These are phyloP conservation scores for Mayamaea pseudoterrestris DNA, from an alignment of 108 stramenopile species.

Conservation along the genomic window DNA sequence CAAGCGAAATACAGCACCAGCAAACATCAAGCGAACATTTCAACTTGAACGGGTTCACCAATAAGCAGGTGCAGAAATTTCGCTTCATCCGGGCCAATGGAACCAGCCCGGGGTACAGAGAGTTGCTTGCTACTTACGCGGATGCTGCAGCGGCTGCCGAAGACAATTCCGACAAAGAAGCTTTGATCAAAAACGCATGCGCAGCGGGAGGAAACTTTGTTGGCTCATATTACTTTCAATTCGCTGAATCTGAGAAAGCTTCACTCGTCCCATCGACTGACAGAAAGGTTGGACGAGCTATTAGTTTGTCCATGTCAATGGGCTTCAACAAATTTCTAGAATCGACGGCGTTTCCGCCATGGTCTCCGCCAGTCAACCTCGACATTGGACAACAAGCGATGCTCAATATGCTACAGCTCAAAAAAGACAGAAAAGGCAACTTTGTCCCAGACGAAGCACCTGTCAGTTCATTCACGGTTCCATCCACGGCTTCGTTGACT, in stretches of 20 bases:
- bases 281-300: neutral
- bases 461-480: neutral
- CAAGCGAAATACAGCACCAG: slow-evolving; percentile 1
- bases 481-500: neutral
- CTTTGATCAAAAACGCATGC: slow-evolving; percentile 33
- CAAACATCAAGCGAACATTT: neutral
- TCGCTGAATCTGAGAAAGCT: neutral
- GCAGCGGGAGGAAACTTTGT: slow-evolving; percentile 29
- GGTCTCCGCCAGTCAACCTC: slow-evolving; percentile 42
- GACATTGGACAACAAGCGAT: slow-evolving; percentile 15
- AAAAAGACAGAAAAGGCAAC: slow-evolving; percentile 25
- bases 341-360: slow-evolving; percentile 29
- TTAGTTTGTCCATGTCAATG: slow-evolving; percentile 15
- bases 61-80: slow-evolving; percentile 30
- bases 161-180: slow-evolving; percentile 16
- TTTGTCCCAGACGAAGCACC: slow-evolving; percentile 14
- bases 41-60: neutral
- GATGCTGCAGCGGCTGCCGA: slow-evolving; percentile 25
- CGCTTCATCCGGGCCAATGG: slow-evolving; percentile 9
- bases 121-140: slow-evolving; percentile 35
- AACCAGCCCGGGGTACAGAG: slow-evolving; percentile 18
- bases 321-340: slow-evolving; percentile 35
- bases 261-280: neutral
- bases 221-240: slow-evolving; percentile 23
- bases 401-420: slow-evolving; percentile 30